Evolutionary conservation across 2,329 filamentous ascomycete species (phyloP), one percentile per base, ranked within the genome.

Genomic region (Nemania bipapillata): DNA sequence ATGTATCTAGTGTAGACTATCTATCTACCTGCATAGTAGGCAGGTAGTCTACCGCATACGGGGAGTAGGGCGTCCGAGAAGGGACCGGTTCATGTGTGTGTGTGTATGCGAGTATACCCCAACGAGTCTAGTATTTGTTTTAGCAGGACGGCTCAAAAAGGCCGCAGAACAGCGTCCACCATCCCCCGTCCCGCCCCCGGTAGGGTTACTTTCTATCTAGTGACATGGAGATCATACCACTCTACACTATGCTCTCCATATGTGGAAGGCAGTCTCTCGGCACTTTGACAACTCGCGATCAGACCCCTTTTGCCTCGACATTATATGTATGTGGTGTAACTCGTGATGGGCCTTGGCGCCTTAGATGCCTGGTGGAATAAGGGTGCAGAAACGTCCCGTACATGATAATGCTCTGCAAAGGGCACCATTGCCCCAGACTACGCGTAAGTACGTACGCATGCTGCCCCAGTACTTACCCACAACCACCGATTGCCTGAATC

Each of bases 211-310:
- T 37, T 47, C 26, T 15, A 35, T 50, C 20, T 11, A 17, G 15
- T 37, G 54, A 54, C 15, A 49, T 35, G 63, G 50, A 62, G 17
- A 66, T 57, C n/a, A 42, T 49, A 56, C 12, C 37, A 22, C 49
- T 9, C 26, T 37, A 40, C 9, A 3, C 22, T 26, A 26, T 50
- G 24, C 47, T 50, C 9, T 50, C 12, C 12, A 11, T 6, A 11
- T 8, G 8, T 8, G 45, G 6, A 8, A 40, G 9, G 22, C 15
- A 28, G 20, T 54, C 20, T 45, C 24, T 57, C 52, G 52, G 57
- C 53, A 45, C 40, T 60, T 60, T 49, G 15, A 22, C 57, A 26
- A 50, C 37, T 32, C n/a, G 50, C 42, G 50, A 45, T 42, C 52
- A 52, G 56, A 60, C 28, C 24, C 20, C 37, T 53, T 12, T 9